phyloP scores from a whole-genome alignment of 306 rosid genomes.

The Acacia crassicarpa region DNA sequence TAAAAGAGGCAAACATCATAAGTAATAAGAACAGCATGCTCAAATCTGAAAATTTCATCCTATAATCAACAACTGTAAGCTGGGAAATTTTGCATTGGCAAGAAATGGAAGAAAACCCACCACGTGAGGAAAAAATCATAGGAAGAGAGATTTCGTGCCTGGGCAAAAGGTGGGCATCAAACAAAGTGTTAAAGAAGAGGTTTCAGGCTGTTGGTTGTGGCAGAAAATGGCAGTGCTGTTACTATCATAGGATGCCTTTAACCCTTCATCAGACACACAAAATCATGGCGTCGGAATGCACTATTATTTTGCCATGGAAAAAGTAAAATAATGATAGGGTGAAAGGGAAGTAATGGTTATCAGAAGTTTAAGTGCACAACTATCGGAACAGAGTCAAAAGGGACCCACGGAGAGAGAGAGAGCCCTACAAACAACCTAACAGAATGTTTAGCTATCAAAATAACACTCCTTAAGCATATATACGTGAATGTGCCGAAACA shows the following conservation, averaged over 20 bases:
- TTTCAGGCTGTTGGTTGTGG: not conserved
- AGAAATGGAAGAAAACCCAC: conserved; percentile 21
- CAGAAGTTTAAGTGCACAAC: conserved; percentile 22
- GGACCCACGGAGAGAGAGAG: not conserved
- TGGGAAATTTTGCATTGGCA: not conserved
- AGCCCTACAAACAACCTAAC: not conserved
- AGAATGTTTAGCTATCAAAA: not conserved
- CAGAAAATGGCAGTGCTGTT: conserved; percentile 12
- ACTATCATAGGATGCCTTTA: conserved; percentile 45
- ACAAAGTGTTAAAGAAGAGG: conserved; percentile 24
- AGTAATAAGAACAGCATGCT: not conserved
- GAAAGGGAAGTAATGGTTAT: conserved; percentile 25
- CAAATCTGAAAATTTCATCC: not conserved
- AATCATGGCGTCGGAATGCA: conserved; percentile 14
- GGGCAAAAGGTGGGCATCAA: conserved; percentile 29
- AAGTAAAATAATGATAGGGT: conserved; percentile 15
- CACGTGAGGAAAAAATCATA: not conserved
- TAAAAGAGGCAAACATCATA: not conserved
- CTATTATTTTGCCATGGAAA: not conserved
- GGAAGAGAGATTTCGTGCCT: conserved; percentile 28
- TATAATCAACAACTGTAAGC: not conserved
- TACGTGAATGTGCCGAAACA: not conserved
- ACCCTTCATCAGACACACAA: conserved; percentile 40
- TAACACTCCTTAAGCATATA: not conserved
- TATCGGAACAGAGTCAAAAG: not conserved